Evolutionary conservation across 1,139 yeast species (phyloP).

Genomic region (Taphrina confusa): DNA sequence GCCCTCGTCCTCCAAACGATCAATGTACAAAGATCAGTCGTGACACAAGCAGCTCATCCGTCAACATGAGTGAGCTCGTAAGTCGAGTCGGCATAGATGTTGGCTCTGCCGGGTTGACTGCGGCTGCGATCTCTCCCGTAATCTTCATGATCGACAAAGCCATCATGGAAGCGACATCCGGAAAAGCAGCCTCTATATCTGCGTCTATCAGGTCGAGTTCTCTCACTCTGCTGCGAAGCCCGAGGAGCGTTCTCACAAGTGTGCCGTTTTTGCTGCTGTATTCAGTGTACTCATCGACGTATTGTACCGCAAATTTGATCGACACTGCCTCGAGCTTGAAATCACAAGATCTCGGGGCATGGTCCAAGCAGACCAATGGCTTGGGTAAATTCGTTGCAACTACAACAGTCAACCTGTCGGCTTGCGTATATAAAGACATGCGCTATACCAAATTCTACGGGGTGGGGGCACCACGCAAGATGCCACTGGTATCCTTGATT

Average conservation of each 20-base stretch:
- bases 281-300: conserved; percentile 30
- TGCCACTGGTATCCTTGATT: conserved; percentile 20
- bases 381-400: conserved; percentile 30
- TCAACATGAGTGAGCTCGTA: conserved; percentile 7
- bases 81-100: conserved; percentile 30
- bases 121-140: conserved; percentile 33
- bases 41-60: too few species aligned
- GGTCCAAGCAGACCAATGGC: conserved; percentile 28
- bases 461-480: conserved; percentile 24
- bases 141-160: conserved; percentile 34
- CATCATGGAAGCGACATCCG: conserved; percentile 35
- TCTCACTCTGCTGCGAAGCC: not conserved
- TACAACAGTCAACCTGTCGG: conserved; percentile 29
- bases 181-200: conserved; percentile 19
- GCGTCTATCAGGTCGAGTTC: conserved; percentile 11
- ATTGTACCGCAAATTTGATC: conserved; percentile 31
- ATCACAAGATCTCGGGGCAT: not conserved
- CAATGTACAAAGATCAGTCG: too few species aligned
- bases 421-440: conserved; percentile 31
- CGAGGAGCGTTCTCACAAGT: conserved; percentile 15
- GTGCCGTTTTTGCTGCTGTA: conserved; percentile 31
- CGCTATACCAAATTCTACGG: conserved; percentile 35
- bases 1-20: too few species aligned
- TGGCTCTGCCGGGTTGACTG: conserved; percentile 31
- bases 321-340: conserved; percentile 21